Evolutionary conservation across 1,139 yeast species (phyloP), one percentile per base, ranked within the genome.

Genomic region (Suhomyces ambrosiae): DNA sequence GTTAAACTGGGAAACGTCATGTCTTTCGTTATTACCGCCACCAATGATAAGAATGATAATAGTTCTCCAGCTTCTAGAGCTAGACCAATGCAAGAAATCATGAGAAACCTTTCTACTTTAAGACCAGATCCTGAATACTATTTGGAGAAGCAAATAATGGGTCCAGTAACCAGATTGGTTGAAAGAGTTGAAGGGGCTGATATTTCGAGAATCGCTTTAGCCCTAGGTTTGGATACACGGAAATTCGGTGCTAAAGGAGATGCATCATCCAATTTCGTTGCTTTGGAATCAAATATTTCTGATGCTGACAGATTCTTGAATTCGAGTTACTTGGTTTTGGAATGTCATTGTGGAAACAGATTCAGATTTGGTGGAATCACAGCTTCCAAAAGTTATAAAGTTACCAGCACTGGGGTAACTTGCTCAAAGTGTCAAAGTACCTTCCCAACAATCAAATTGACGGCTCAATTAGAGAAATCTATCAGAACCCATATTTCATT

Each of bases 1-100:
- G 78, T 94, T 40, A 83, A 83, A 47, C 92, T 95, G 2, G 96
- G 96, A 21, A 86, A 85, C 53, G 97, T 94, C 33, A 83, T 94
- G 37, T 86, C 96, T 0, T 94, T 76, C 65, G 86, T 92, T 24
- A 82, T 92, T 27, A 80, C 94, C 1, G 62, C 69, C 0, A 60
- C 65, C 1, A 33, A 37, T 2, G 63, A 61, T 24, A 64, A 58
- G 8, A 63, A 61, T 24, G 76, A 68, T 17, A 70, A 65, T 26
- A 55, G 63, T 2, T 48, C 71, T 2, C 74, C 76, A 7, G 90
- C 94, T 1, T 88, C 83, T 44, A 73, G 96, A 42, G 95, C 97
- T 0, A 74, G 88, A 44, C 79, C 96, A 0, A 68, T 87, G 41
- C 80, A 78, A 48, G 96, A 88, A 52, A 76, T 86, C 13, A 63